Percentiles rank a stretch among this genome's conserved stretches.
Evolutionary conservation across 495 filamentous ascomycete genomes (phyloP).

Genomic region (Penicillium riverlandense): DNA sequence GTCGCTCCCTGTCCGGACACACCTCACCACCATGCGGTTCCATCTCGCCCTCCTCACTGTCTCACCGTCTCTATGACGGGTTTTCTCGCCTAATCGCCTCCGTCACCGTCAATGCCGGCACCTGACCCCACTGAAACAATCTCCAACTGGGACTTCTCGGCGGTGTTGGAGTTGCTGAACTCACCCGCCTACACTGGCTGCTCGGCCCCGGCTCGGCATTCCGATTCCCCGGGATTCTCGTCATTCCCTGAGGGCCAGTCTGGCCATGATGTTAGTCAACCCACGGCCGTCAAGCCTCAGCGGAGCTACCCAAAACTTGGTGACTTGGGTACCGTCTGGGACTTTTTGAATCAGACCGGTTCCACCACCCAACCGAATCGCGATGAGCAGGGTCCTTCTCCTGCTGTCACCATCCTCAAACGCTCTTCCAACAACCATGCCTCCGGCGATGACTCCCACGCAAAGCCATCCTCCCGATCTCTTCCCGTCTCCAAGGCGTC

Average conservation of each 20-base stretch:
- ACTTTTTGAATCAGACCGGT: slow-evolving; percentile 12
- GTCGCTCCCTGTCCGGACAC: too few relatives aligned
- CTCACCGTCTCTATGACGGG: neutral
- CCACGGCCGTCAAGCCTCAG: neutral
- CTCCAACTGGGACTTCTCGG: slow-evolving; percentile 42
- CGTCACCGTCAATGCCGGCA: slow-evolving; percentile 12
- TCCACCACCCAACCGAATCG: neutral
- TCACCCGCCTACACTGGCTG: slow-evolving; percentile 23
- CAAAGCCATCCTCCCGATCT: neutral
- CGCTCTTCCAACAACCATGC: slow-evolving; percentile 1
- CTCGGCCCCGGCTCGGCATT: slow-evolving; percentile 5
- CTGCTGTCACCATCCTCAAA: slow-evolving; percentile 14
- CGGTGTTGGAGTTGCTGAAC: slow-evolving; percentile 41
- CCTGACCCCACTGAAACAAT: slow-evolving; percentile 8
- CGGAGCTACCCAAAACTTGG: slow-evolving; percentile 19
- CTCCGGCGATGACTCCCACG: neutral
- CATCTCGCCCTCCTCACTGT: neutral
- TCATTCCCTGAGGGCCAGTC: neutral
- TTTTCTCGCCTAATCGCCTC: neutral
- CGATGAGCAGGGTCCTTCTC: neutral
- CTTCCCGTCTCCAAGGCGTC: neutral
- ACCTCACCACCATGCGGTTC: neutral
- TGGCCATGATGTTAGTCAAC: slow-evolving; percentile 1
- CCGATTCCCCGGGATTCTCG: neutral
- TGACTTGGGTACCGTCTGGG: slow-evolving; percentile 34